Percentiles rank a stretch among this genome's conserved stretches.
These are phyloP conservation scores for Albatrellus ellisii DNA, from an alignment of 768 basidiomycete genomes.

Conservation along the genomic window DNA sequence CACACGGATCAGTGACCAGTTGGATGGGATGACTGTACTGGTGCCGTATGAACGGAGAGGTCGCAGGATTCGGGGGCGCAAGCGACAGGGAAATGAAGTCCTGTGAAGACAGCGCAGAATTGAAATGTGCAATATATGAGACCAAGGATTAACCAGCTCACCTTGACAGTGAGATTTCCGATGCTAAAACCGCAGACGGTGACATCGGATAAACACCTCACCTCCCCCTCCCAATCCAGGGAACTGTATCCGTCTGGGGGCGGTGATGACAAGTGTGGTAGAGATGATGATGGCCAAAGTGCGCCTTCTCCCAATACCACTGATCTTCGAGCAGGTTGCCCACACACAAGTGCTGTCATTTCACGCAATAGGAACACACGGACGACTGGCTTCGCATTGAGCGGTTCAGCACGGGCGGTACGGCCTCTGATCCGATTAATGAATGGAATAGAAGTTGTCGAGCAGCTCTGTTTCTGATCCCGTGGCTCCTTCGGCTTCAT, in stretches of 20 bases:
- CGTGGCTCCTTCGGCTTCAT: slow-evolving; percentile 18
- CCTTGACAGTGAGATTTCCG: slow-evolving; percentile 36
- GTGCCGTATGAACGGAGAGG: slow-evolving; percentile 21
- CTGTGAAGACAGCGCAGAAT: slow-evolving; percentile 20
- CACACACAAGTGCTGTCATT: slow-evolving; percentile 23
- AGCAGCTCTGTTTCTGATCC: too few relatives aligned
- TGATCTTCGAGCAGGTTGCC: slow-evolving; percentile 26
- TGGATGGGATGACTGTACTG: slow-evolving; percentile 39
- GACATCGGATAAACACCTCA: slow-evolving; percentile 26
- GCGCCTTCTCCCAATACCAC: slow-evolving; percentile 36
- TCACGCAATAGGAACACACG: slow-evolving; percentile 45
- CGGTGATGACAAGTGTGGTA: slow-evolving; percentile 12
- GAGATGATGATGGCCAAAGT: slow-evolving; percentile 25
- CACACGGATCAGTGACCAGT: slow-evolving; percentile 41
- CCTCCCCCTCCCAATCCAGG: slow-evolving; percentile 51
- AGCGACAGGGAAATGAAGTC: slow-evolving; percentile 44
- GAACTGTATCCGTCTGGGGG: slow-evolving; percentile 20
- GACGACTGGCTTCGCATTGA: slow-evolving; percentile 17
- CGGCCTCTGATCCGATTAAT: too few relatives aligned
- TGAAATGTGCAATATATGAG: not conserved
- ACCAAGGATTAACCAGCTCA: slow-evolving; percentile 17
- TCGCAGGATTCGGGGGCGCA: slow-evolving; percentile 24
- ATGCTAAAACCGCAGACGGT: slow-evolving; percentile 33
- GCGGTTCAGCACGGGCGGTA: slow-evolving; percentile 6
- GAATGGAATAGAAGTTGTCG: too few relatives aligned